Percentiles rank a stretch among this genome's conserved stretches.
These are phyloP conservation scores for Plasmodium gonderi DNA, from an alignment of 169 alveolate genomes.

Conservation along the genomic window DNA sequence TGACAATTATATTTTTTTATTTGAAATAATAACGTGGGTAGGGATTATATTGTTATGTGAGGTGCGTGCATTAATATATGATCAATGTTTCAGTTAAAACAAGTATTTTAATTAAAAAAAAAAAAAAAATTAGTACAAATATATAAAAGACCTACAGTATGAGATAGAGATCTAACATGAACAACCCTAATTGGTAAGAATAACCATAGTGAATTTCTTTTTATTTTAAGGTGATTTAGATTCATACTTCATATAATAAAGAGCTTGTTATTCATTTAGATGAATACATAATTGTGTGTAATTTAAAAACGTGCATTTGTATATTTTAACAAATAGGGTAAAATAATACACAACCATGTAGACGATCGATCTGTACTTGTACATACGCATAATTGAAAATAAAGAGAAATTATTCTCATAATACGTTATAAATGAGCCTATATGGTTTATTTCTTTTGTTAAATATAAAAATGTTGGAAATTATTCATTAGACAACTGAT, in stretches of 20 bases:
- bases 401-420: too few species aligned
- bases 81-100: background rate
- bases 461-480: too few species aligned
- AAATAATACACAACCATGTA: too few species aligned
- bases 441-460: too few species aligned
- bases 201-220: background rate
- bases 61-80: background rate
- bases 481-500: too few species aligned
- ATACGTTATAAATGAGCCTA: too few species aligned
- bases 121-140: background rate
- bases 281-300: background rate
- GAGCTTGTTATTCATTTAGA: background rate
- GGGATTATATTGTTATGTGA: background rate
- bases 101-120: background rate
- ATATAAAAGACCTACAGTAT: background rate
- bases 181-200: background rate
- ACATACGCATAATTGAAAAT: too few species aligned
- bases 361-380: too few species aligned
- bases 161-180: too few species aligned
- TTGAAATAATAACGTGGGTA: background rate
- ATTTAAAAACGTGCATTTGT: background rate
- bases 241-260: background rate
- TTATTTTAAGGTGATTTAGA: background rate
- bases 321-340: background rate
- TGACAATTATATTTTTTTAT: background rate